phyloP scores from a whole-genome alignment of 2,329 filamentous ascomycete species.

The Orbilia blumenaviensis region DNA sequence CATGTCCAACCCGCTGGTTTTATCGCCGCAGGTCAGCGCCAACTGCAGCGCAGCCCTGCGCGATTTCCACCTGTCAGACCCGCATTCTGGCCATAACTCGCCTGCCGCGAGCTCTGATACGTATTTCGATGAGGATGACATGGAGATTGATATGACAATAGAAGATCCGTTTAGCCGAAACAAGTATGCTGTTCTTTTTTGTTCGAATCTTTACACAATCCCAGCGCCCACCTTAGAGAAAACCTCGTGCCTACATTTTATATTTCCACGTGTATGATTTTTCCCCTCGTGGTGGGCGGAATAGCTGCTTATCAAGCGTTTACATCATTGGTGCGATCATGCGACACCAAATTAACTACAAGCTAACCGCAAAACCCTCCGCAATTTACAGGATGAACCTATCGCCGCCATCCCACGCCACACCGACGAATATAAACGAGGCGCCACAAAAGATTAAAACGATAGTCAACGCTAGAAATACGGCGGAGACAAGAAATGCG shows the following conservation, averaged over 20 bases:
- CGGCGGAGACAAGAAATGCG: slow-evolving; percentile 57
- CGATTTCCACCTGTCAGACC: slow-evolving; percentile 43
- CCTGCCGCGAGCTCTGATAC: slow-evolving; percentile 50
- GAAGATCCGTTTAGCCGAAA: slow-evolving; percentile 35
- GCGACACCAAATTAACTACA: slow-evolving; percentile 32
- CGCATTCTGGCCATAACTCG: slow-evolving; percentile 39
- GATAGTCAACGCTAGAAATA: slow-evolving; percentile 47
- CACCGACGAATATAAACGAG: neutral
- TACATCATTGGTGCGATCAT: slow-evolving; percentile 22
- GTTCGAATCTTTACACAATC: no score
- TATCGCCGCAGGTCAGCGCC: slow-evolving; percentile 45
- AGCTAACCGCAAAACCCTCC: slow-evolving; percentile 23
- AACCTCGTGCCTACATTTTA: neutral
- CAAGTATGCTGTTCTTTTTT: slow-evolving; percentile 22
- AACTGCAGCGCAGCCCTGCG: slow-evolving; percentile 51
- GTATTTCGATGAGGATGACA: slow-evolving; percentile 49
- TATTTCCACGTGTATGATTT: neutral
- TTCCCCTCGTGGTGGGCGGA: neutral
- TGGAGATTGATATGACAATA: slow-evolving; percentile 51
- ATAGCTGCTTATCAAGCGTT: neutral
- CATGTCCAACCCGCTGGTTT: slow-evolving; percentile 44
- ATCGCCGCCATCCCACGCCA: slow-evolving; percentile 16
- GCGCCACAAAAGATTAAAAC: slow-evolving; percentile 35
- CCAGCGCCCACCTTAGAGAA: neutral
- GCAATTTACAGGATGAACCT: slow-evolving; percentile 37